These are phyloP conservation scores for Hypoxylon sp. DNA, from an alignment of 2,329 filamentous ascomycete genomes.

Conservation along the genomic window DNA sequence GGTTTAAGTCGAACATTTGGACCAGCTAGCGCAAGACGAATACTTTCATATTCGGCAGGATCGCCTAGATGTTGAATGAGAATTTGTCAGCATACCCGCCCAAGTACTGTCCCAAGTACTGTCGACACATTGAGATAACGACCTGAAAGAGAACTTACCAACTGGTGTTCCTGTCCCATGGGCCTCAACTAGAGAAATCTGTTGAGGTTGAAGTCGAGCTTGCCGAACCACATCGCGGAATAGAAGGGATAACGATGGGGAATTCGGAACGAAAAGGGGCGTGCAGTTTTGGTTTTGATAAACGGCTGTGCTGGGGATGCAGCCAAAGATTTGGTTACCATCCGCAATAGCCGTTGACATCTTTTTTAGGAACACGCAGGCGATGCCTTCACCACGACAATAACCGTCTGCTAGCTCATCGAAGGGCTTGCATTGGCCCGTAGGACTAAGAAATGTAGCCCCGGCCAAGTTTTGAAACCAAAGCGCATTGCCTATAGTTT, in stretches of 20 bases:
- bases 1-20: background rate
- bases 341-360: conserved; percentile 62
- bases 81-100: too few species aligned
- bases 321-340: conserved; percentile 60
- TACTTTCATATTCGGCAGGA: conserved; percentile 52
- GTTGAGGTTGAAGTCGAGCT: conserved; percentile 44
- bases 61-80: conserved; percentile 48
- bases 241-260: conserved; percentile 50
- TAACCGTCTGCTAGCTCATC: conserved; percentile 65
- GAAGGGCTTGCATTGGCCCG: conserved; percentile 53
- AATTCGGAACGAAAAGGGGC: conserved; percentile 59
- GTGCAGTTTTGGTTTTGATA: conserved; percentile 56
- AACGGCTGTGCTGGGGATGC: conserved; percentile 53
- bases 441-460: conserved; percentile 51
- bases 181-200: conserved; percentile 54
- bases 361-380: conserved; percentile 63
- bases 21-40: conserved; percentile 45
- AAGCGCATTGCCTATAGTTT: conserved; percentile 50
- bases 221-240: conserved; percentile 49
- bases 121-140: too few species aligned
- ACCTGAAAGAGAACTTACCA: conserved; percentile 27
- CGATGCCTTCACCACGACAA: conserved; percentile 65
- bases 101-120: too few species aligned
- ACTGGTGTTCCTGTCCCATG: conserved; percentile 61
- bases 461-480: conserved; percentile 48